Evolutionary conservation across 2,329 filamentous ascomycete species (phyloP), one percentile per base, ranked within the genome.

Genomic region (Dactylonectria macrodidyma): DNA sequence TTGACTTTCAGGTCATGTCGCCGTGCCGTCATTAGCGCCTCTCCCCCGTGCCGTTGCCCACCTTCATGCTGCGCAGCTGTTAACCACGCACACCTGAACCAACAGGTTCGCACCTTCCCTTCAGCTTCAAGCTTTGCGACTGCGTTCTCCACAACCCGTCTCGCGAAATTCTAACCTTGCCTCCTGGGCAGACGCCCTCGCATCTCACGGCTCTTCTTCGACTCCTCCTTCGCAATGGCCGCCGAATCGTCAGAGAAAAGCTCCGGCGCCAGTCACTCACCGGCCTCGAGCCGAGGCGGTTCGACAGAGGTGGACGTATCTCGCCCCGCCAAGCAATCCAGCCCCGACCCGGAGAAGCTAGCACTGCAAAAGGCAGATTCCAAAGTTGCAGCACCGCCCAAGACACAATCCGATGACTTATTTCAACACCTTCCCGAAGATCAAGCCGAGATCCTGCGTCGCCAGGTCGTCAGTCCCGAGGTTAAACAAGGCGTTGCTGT

Each of bases 361-460:
- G 73, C 74, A 22, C 72, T 86, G 44, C 75, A 80, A 65, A 85
- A 85, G 76, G 80, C 80, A 66, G 85, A 87, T 69, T 85, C 84
- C 54, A 81, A 82, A 58, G 78, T 82, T n/a, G 66, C 77, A 8
- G 73, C 75, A 52, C 75, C 78, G 12, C 66, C 78, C 11, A 68
- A 75, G 50, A 74, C 77, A 11, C 78, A 81, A 19, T 83, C 85
- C 3, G 83, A 85, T 34, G 87, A 90, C 74, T 83, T 88, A 3
- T 90, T 89, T 76, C 83, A 83, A 30, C 89, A 93, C 77, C 84
- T 95, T 3, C 88, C 92, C 2, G 80, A 87, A 9, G 78, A 91
- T 66, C 92, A 95, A 80, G 90, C 87, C 60, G 84, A 86, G 22
- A 88, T 95, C 61, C 82, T 96, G 68, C 90, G 87, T 78, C 85